Percentiles rank a stretch among this genome's conserved stretches.
Evolutionary conservation across 805 yeast genomes (phyloP).

Genomic region (Hanseniaspora osmophila): DNA sequence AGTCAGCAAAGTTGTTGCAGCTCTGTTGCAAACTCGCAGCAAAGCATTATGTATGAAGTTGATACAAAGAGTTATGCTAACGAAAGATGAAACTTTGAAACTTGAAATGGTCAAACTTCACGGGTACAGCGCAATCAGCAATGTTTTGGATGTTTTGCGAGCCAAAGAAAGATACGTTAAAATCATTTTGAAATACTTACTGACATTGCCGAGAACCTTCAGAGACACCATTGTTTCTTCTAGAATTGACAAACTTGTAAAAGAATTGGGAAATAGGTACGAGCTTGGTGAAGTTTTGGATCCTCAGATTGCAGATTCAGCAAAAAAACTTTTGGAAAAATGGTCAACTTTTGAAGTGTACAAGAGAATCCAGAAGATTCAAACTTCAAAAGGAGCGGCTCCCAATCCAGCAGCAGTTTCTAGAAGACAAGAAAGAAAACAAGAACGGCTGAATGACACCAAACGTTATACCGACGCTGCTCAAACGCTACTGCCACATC

Average conservation of each 20-base stretch:
- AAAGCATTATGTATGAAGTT: slow-evolving; percentile 47
- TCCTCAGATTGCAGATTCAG: slow-evolving; percentile 19
- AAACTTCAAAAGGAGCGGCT: slow-evolving; percentile 9
- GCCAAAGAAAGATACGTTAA: slow-evolving; percentile 20
- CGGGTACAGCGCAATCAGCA: slow-evolving; percentile 70
- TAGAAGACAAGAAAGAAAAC: background rate
- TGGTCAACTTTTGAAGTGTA: slow-evolving; percentile 73
- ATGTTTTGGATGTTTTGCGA: slow-evolving; percentile 27
- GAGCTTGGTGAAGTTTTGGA: slow-evolving; percentile 28
- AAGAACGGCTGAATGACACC: background rate
- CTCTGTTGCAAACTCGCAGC: slow-evolving; percentile 66
- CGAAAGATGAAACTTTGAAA: slow-evolving; percentile 34
- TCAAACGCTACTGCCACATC: no score
- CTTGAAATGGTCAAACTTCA: slow-evolving; percentile 59
- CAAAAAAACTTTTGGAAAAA: slow-evolving; percentile 32
- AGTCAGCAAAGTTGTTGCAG: slow-evolving; percentile 68
- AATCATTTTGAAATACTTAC: slow-evolving; percentile 38
- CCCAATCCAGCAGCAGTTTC: background rate
- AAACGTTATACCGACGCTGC: no score
- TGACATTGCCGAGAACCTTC: slow-evolving; percentile 56
- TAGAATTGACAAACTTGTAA: slow-evolving; percentile 38
- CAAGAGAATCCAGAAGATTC: slow-evolving; percentile 43
- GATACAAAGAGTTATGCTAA: slow-evolving; percentile 46
- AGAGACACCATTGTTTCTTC: slow-evolving; percentile 65
- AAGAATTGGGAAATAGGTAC: background rate